Evolutionary conservation across 2,329 filamentous ascomycete species (phyloP).

Genomic region (Blastomyces percursus): DNA sequence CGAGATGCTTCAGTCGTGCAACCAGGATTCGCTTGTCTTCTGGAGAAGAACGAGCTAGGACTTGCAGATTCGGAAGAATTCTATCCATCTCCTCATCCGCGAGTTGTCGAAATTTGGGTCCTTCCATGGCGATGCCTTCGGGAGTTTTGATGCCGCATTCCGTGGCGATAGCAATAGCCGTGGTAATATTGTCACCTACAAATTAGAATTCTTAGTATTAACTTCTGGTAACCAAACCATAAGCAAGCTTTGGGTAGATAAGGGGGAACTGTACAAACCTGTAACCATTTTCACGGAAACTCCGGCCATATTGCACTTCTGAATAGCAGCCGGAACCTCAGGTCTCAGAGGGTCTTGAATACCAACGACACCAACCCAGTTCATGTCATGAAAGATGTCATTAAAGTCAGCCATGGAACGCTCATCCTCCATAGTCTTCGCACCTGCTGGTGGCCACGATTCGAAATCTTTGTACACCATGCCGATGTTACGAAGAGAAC

Average conservation of each 20-base stretch:
- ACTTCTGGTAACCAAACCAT: background rate
- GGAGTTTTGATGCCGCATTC: conserved; percentile 58
- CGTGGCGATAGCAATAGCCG: conserved; percentile 60
- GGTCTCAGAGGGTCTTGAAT: conserved; percentile 64
- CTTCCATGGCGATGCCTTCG: conserved; percentile 56
- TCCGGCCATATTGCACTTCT: conserved; percentile 55
- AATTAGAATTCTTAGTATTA: background rate
- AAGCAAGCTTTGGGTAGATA: background rate
- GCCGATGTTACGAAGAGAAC: conserved; percentile 64
- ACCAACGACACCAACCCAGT: conserved; percentile 59
- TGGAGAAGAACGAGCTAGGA: conserved; percentile 54
- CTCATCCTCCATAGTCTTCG: conserved; percentile 50
- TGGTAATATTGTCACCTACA: conserved; percentile 54
- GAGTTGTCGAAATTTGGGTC: conserved; percentile 54
- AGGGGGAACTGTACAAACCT: conserved; percentile 21
- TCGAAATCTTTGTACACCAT: conserved; percentile 64
- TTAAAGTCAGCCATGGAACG: conserved; percentile 53
- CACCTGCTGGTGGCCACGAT: conserved; percentile 52
- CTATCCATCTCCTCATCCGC: conserved; percentile 49
- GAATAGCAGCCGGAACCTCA: conserved; percentile 57
- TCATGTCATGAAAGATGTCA: conserved; percentile 60
- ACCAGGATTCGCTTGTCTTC: conserved; percentile 58
- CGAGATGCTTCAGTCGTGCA: conserved; percentile 49
- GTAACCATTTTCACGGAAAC: conserved; percentile 66
- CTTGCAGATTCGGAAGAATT: conserved; percentile 49